Percentiles rank a stretch among this genome's conserved stretches.
Evolutionary conservation across 805 yeast species (phyloP).

Genomic region (Diddensiella caesifluorescens): DNA sequence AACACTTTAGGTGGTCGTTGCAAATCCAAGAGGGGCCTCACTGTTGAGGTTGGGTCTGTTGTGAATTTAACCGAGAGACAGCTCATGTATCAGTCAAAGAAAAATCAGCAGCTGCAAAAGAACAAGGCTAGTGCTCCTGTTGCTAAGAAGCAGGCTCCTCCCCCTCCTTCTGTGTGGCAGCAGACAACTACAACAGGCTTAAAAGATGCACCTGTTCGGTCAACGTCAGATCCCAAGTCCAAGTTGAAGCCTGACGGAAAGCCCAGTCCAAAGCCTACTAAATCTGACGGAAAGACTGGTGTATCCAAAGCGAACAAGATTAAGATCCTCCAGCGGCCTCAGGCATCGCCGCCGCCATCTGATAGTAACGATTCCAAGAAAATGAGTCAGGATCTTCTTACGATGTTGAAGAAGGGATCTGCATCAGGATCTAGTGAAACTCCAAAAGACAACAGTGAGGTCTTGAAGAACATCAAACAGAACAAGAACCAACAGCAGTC

Average conservation of each 20-base stretch:
- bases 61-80: constrained; percentile 73
- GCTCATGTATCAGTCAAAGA: constrained; percentile 64
- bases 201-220: constrained; percentile 7
- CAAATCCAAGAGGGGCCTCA: constrained; percentile 72
- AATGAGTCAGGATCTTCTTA: constrained; percentile 22
- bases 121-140: background rate
- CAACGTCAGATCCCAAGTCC: constrained; percentile 7
- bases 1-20: constrained; percentile 74
- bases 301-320: background rate
- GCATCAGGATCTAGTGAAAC: constrained; percentile 1
- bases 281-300: constrained; percentile 1
- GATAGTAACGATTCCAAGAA: constrained; percentile 22
- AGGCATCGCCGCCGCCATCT: background rate
- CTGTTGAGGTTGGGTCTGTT: constrained; percentile 74
- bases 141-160: background rate
- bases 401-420: constrained; percentile 13
- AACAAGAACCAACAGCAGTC: constrained; percentile 15
- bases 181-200: constrained; percentile 2
- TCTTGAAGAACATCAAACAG: constrained; percentile 17
- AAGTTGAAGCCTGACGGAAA: constrained; percentile 8
- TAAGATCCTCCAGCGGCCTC: constrained; percentile 3
- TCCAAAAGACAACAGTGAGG: constrained; percentile 16
- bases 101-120: constrained; percentile 39
- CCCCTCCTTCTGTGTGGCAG: constrained; percentile 7
- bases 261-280: background rate